phyloP scores from a whole-genome alignment of 2,329 filamentous ascomycete species.

The Metarhizium rileyi region DNA sequence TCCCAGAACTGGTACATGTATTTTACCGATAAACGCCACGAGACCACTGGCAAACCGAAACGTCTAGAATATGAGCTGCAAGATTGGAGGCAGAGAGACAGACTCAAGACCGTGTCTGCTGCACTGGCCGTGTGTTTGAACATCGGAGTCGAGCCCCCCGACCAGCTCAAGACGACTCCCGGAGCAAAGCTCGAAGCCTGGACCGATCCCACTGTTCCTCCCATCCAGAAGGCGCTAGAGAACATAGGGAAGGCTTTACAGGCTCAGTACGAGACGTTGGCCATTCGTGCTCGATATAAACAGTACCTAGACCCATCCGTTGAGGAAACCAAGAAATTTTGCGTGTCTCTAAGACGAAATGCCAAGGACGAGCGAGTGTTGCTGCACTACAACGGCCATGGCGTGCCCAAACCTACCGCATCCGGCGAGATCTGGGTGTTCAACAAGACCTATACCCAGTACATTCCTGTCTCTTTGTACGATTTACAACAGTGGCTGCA shows the following conservation, averaged over 20 bases:
- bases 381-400: conserved; percentile 98
- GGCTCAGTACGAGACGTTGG: conserved; percentile 89
- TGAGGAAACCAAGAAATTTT: conserved; percentile 95
- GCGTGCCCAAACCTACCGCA: conserved; percentile 87
- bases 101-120: conserved; percentile 92
- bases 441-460: conserved; percentile 97
- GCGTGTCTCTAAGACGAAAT: conserved; percentile 77
- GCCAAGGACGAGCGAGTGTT: conserved; percentile 92
- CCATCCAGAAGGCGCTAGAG: conserved; percentile 77
- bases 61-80: conserved; percentile 57
- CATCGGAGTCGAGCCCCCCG: conserved; percentile 93
- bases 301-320: conserved; percentile 93
- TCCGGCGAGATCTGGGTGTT: conserved; percentile 99
- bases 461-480: conserved; percentile 92
- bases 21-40: conserved; percentile 95
- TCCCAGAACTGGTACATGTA: conserved; percentile 97
- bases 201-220: conserved; percentile 80
- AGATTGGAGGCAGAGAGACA: conserved; percentile 96
- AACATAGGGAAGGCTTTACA: conserved; percentile 95
- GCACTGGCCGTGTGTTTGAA: conserved; percentile 92
- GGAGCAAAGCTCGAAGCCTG: conserved; percentile 93
- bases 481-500: conserved; percentile 94
- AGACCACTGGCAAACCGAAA: conserved; percentile 83
- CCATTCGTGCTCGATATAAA: conserved; percentile 93
- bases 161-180: conserved; percentile 90